Evolutionary conservation across 192 early-diverging fungal genomes (phyloP).

Genomic region (Linderina pennispora): DNA sequence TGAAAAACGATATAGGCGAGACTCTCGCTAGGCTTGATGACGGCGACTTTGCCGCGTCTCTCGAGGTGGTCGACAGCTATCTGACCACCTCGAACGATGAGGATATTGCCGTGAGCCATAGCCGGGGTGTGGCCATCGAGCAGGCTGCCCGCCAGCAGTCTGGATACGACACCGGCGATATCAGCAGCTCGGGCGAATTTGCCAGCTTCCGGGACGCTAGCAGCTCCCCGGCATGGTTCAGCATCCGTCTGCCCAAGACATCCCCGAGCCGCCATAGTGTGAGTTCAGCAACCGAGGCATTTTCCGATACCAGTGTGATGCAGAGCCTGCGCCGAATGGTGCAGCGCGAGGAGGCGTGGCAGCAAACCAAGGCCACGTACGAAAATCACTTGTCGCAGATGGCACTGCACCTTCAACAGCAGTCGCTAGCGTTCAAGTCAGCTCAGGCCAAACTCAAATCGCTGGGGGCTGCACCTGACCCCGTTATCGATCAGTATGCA

Average conservation of each 20-base stretch:
- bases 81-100: neutral
- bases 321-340: constrained; percentile 24
- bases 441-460: constrained; percentile 9
- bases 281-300: too few relatives aligned
- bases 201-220: constrained; percentile 38
- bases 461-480: constrained; percentile 3
- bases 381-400: constrained; percentile 35
- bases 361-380: constrained; percentile 15
- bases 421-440: constrained; percentile 10
- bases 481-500: neutral
- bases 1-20: too few relatives aligned
- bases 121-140: neutral
- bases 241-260: neutral
- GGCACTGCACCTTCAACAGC: constrained; percentile 28
- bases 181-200: constrained; percentile 30
- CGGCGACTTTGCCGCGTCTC: constrained; percentile 28
- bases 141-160: neutral
- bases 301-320: constrained; percentile 17
- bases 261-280: neutral
- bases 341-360: constrained; percentile 26
- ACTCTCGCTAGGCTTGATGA: constrained; percentile 24
- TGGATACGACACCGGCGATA: constrained; percentile 12
- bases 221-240: constrained; percentile 36
- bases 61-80: constrained; percentile 15
- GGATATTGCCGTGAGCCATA: neutral